phyloP scores from a whole-genome alignment of 345 rosid genomes.

The Populus euphratica region DNA sequence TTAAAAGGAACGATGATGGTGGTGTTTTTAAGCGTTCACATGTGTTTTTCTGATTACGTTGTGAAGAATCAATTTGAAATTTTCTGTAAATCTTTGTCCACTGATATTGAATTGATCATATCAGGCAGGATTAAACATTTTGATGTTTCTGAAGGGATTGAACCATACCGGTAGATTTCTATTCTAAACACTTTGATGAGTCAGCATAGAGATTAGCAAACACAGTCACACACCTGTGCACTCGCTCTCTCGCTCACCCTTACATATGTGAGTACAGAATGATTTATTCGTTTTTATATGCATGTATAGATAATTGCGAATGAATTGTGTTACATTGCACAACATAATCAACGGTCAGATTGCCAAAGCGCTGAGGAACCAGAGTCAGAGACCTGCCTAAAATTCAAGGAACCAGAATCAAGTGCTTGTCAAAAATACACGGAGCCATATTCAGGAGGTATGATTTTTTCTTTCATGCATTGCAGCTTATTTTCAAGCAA shows the following conservation, averaged over 20 bases:
- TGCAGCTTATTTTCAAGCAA: background rate
- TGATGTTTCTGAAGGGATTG: background rate
- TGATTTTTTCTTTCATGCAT: background rate
- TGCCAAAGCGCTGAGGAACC: slow-evolving; percentile 18
- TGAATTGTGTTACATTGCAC: slow-evolving; percentile 49
- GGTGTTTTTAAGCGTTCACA: no score
- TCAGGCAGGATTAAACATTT: background rate
- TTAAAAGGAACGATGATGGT: background rate
- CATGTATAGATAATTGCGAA: slow-evolving; percentile 49
- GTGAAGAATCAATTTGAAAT: background rate
- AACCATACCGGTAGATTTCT: background rate
- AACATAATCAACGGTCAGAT: slow-evolving; percentile 18
- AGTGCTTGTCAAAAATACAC: background rate
- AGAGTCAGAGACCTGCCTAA: background rate
- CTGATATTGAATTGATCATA: background rate
- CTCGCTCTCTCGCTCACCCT: background rate
- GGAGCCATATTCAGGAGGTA: slow-evolving; percentile 35
- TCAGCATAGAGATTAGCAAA: background rate
- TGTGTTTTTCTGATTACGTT: background rate
- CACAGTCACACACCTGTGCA: background rate
- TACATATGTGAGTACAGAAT: background rate
- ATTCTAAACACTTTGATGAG: background rate
- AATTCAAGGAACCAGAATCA: background rate
- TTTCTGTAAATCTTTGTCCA: background rate
- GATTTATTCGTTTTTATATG: background rate